phyloP scores from a whole-genome alignment of 2,329 filamentous ascomycete genomes.

The Aspergillus sp. region DNA sequence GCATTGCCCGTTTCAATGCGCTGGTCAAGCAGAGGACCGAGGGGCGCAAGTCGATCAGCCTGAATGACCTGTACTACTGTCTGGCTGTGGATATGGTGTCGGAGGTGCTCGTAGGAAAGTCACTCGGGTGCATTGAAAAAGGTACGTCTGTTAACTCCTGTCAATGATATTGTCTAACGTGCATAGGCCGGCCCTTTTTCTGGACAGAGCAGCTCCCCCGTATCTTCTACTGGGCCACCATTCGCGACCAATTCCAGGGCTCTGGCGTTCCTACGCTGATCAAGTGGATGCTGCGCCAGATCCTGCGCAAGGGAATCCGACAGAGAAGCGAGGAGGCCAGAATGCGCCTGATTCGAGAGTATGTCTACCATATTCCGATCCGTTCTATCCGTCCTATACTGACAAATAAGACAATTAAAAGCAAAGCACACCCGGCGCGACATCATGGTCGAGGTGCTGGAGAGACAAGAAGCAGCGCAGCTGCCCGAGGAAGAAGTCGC shows the following conservation, averaged over 20 bases:
- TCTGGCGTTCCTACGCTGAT: conserved; percentile 26
- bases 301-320: conserved; percentile 26
- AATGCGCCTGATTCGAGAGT: conserved; percentile 28
- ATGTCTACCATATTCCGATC: not conserved
- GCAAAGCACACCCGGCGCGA: conserved; percentile 24
- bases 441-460: conserved; percentile 29
- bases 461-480: conserved; percentile 16
- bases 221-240: conserved; percentile 29
- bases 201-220: conserved; percentile 28
- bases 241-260: conserved; percentile 27
- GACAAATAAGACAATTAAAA: conserved; percentile 18
- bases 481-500: conserved; percentile 24
- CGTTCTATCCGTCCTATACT: not conserved
- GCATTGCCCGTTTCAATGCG: conserved; percentile 21
- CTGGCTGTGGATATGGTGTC: conserved; percentile 28
- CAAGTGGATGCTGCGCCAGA: conserved; percentile 26
- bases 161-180: not conserved
- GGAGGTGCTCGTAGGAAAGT: conserved; percentile 25
- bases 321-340: conserved; percentile 21
- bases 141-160: conserved; percentile 5
- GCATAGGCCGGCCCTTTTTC: conserved; percentile 19
- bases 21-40: conserved; percentile 15
- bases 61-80: conserved; percentile 26
- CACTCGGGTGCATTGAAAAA: conserved; percentile 24
- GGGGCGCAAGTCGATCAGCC: conserved; percentile 7